These are phyloP conservation scores for Senna tora DNA, from an alignment of 306 rosid species.

Conservation along the genomic window DNA sequence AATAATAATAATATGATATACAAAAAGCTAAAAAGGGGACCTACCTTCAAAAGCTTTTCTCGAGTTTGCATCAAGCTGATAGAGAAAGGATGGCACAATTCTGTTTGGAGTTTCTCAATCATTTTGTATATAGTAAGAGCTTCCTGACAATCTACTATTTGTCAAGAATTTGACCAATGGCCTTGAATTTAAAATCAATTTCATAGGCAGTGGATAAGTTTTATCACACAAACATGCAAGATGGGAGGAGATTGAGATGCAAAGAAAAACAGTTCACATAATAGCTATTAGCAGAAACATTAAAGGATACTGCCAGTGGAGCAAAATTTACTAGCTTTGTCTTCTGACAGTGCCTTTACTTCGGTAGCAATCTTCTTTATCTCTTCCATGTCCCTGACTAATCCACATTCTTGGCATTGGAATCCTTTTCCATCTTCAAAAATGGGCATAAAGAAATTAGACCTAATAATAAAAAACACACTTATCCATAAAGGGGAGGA, in stretches of 20 bases:
- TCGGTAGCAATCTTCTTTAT: constrained; percentile 60
- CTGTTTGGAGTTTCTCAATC: constrained; percentile 67
- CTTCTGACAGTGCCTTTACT: constrained; percentile 62
- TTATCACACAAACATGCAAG: neutral
- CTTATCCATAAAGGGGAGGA: constrained; percentile 23
- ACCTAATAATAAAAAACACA: constrained; percentile 22
- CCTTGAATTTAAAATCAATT: constrained; percentile 33
- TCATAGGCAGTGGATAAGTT: constrained; percentile 10
- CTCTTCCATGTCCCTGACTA: constrained; percentile 70
- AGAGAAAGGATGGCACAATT: constrained; percentile 70
- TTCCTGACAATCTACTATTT: constrained; percentile 58
- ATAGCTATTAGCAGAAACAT: constrained; percentile 34
- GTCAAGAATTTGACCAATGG: constrained; percentile 60
- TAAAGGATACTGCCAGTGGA: constrained; percentile 70
- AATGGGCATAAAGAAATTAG: constrained; percentile 14
- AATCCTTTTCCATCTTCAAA: constrained; percentile 71
- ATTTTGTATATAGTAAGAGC: constrained; percentile 51
- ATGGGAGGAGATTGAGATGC: constrained; percentile 25
- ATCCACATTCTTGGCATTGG: constrained; percentile 77
- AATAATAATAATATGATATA: constrained; percentile 11
- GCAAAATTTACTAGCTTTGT: constrained; percentile 48
- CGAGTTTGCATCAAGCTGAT: constrained; percentile 78
- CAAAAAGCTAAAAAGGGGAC: constrained; percentile 29
- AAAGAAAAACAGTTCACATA: constrained; percentile 18
- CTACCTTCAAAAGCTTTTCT: constrained; percentile 78